Conservation (phyloP, 176 grass and related monocot genomes). For the Hsuehochloa calcarea region DNA sequence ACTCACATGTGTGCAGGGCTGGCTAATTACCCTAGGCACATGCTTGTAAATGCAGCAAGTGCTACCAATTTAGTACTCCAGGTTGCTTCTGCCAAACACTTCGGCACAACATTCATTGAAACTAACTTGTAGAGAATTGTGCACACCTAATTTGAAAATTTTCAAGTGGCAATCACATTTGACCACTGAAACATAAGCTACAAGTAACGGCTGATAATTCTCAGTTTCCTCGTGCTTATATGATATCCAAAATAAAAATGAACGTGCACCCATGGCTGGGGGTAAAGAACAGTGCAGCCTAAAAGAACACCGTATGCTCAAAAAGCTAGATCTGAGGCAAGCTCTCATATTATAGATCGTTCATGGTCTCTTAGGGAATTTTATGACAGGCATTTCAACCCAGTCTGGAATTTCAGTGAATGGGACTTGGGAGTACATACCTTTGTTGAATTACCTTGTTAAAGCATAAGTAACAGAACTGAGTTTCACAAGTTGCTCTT, state of each 20-base stretch:
- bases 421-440: not conserved
- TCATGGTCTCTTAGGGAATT: not conserved
- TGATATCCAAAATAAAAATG: not conserved
- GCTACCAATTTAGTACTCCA: conserved; percentile 5
- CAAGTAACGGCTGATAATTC: not conserved
- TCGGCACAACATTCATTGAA: not conserved
- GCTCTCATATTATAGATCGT: not conserved
- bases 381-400: not conserved
- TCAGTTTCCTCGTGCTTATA: not conserved
- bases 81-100: not conserved
- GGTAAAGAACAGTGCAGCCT: not conserved
- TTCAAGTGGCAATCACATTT: conserved; percentile 2
- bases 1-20: not conserved
- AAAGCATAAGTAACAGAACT: not conserved
- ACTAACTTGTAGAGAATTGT: not conserved
- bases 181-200: not conserved
- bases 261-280: not conserved
- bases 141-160: not conserved
- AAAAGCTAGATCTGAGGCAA: not conserved
- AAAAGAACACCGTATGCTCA: not conserved
- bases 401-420: not conserved
- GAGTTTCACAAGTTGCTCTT: not conserved
- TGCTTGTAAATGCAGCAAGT: conserved; percentile 30
- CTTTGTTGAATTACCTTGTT: not conserved
- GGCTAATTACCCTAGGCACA: not conserved